Evolutionary conservation across 495 filamentous ascomycete species (phyloP).

Genomic region (Pseudomonodictys pantanalensis): DNA sequence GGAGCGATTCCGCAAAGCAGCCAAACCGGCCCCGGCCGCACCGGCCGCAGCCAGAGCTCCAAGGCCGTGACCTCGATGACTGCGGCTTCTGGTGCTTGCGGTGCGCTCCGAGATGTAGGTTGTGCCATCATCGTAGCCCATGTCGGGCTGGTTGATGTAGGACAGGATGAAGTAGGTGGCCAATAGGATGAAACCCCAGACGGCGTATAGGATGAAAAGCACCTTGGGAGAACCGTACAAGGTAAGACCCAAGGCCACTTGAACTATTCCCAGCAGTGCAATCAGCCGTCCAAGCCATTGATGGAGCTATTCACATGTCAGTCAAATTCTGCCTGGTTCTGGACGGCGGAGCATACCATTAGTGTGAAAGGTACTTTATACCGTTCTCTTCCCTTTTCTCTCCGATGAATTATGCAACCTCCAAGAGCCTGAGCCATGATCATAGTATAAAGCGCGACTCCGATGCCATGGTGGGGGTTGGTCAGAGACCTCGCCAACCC

Average conservation of each 20-base stretch:
- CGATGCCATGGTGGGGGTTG: constrained; percentile 90
- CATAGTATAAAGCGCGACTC: constrained; percentile 81
- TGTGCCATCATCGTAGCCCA: constrained; percentile 50
- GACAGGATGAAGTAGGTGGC: constrained; percentile 70
- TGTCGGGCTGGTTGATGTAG: constrained; percentile 56
- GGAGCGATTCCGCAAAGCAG: constrained; percentile 50
- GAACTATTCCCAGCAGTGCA: constrained; percentile 75
- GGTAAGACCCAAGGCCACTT: constrained; percentile 85
- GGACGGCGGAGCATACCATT: constrained; percentile 54
- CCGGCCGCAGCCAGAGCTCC: constrained; percentile 46
- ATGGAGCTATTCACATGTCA: constrained; percentile 56
- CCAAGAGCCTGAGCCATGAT: constrained; percentile 77
- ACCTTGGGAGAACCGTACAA: constrained; percentile 85
- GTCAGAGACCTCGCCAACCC: constrained; percentile 72
- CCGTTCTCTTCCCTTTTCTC: constrained; percentile 58
- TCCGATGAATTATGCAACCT: constrained; percentile 66
- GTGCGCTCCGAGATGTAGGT: constrained; percentile 48
- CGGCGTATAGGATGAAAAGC: constrained; percentile 78
- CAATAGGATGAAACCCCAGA: constrained; percentile 67
- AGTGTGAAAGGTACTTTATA: constrained; percentile 63
- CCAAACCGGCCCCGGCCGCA: constrained; percentile 60
- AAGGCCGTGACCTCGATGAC: constrained; percentile 24
- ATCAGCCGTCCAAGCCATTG: constrained; percentile 80
- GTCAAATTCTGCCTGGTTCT: background rate
- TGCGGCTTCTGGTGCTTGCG: constrained; percentile 17